phyloP scores from a whole-genome alignment of 495 filamentous ascomycete genomes.

The Massariosphaeria phaeospora region DNA sequence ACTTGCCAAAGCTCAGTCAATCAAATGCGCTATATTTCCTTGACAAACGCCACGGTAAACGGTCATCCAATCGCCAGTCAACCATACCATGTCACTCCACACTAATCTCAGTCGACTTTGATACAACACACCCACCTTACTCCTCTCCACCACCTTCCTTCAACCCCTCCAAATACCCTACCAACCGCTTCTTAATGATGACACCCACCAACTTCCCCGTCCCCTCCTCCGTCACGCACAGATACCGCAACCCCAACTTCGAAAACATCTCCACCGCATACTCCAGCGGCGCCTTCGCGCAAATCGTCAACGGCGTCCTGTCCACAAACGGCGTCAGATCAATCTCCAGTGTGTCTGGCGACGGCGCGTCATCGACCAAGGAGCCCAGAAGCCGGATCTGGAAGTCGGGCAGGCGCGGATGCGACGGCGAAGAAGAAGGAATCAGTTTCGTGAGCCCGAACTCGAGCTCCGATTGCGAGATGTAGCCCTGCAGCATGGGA shows the following conservation, averaged over 20 bases:
- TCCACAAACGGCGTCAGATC: conserved; percentile 50
- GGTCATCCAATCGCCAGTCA: too few species aligned
- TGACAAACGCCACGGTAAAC: too few species aligned
- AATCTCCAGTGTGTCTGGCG: conserved; percentile 33
- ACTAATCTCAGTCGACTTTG: too few species aligned
- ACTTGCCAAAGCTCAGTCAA: too few species aligned
- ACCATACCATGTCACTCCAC: too few species aligned
- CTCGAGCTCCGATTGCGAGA: conserved; percentile 52
- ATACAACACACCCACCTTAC: neutral
- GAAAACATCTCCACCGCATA: conserved; percentile 57
- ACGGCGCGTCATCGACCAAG: conserved; percentile 30
- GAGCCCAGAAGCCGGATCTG: conserved; percentile 44
- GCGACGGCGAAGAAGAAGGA: conserved; percentile 8
- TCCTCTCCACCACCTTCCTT: conserved; percentile 16
- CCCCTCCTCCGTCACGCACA: conserved; percentile 49
- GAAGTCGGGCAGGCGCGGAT: conserved; percentile 34
- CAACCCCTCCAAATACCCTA: conserved; percentile 37
- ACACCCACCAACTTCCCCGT: conserved; percentile 38
- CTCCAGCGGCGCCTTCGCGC: conserved; percentile 51
- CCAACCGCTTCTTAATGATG: conserved; percentile 43
- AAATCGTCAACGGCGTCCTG: conserved; percentile 49
- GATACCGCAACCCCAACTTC: conserved; percentile 50
- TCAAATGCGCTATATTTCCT: too few species aligned
- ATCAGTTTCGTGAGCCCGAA: conserved; percentile 46
- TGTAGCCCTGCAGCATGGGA: conserved; percentile 47